Base-by-base conservation (phyloP, 345 rosid species). In the Atalantia buxifolia region DNA sequence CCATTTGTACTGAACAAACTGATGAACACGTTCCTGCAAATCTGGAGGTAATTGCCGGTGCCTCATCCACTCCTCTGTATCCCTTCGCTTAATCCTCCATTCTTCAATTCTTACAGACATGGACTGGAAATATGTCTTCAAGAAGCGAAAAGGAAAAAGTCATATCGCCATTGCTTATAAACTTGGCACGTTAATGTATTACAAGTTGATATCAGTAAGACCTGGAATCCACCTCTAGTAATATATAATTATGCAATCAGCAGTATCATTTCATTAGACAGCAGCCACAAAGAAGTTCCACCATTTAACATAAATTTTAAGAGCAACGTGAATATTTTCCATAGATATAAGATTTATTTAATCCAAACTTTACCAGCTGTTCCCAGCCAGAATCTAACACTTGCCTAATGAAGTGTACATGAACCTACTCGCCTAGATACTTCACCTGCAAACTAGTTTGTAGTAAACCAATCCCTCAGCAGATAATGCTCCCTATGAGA, bases 1-100 rank as follows among this genome's bases (percentile, higher is more conserved):
- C 97, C 99, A 96, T 83, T 96, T 92, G 80, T 91, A 92, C 73
- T 94, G 99, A 33, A 88, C 87, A 61, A 88, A 96, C 45, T 85
- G 88, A 40, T 87, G 92, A 31, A 96, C 92, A 24, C 97, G 90
- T 77, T 96, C 98, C 74, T 88, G 93, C 76, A 96, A 86, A 63
- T 84, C 90, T 6, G 82, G 88, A 36, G 97, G 97, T 81, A 96
- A 76, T 76, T 96, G 99, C 7, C 99, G 92, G 84, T 91, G 98
- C 78, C 95, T 87, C 99, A 92, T 96, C 98, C 98, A 91, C 80
- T 94, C 98, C 83, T 96, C 98, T 62, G 95, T 91, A 81, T 96
- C 99, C 82, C 94, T 87, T 81, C 92, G 72, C 83, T 89, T 94
- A 42, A 96, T 83, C 81, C 99, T 91, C 95, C 93, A 96, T 78